Base-by-base conservation (phyloP, 2,329 filamentous ascomycete species). In the Aaosphaeria arxii region DNA sequence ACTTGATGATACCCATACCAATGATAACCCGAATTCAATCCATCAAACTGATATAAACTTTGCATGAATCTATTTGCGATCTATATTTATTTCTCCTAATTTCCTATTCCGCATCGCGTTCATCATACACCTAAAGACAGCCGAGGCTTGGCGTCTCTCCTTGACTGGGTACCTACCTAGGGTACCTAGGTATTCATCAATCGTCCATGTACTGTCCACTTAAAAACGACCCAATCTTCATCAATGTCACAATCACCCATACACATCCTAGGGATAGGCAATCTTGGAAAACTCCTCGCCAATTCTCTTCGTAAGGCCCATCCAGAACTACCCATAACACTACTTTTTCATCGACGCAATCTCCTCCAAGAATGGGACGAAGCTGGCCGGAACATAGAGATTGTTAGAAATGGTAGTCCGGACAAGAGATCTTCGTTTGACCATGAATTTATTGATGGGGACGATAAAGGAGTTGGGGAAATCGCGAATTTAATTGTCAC, bases 211-310 rank as follows among this genome's bases (percentile, higher is more conserved):
- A 24, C 17, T 24, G 3, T 3, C 17, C 17, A 24, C 17, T 24
- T 24, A 24, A 24, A 24, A 24, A 24, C 17, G 3, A 2, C 9
- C 4, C 33, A 9, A 36, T 4, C 39, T 13, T 17, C 9, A 11
- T 40, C 48, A 51, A 45, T 49, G 39, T 31, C 38, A 35, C 24
- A 11, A 30, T 5, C 47, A 13, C 11, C 43, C 17, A 85, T 95
- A 52, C 82, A 91, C 61, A 79, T 95, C 44, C 73, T 95, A 1
- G 90, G 91, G 7, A 65, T 86, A 7, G 90, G 91, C 35, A 94
- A 90, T 63, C 75, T 95, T 11, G 90, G 89, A 11, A 83, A 84
- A 38, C 79, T 95, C 7, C 83, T 90, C 54, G 89, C 90, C 29
- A 84, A 84, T 61, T 81, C 82, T 28, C 74, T 95, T 7, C 79